Evolutionary conservation across 352 stramenopile genomes (phyloP), one percentile per base, ranked within the genome.

Genomic region (Phytopythium boreale): DNA sequence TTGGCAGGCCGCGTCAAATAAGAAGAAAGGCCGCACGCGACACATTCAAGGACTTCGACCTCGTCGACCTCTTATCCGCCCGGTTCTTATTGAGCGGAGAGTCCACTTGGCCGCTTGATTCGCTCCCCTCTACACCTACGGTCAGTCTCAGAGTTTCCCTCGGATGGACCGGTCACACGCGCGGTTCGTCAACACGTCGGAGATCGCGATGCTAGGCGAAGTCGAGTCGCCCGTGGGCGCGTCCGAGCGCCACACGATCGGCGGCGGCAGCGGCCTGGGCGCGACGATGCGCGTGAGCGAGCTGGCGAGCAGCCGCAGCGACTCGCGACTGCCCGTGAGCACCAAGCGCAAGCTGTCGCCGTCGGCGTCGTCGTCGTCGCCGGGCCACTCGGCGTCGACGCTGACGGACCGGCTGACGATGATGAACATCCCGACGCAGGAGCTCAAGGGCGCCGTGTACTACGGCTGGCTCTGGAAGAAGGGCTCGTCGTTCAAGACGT

Each of bases 381-480:
- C n/a, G 22, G 15, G 17, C 15, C 41, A 44, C 14, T 24, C 63
- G 37, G 24, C 58, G 20, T 66, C 64, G 37, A 73, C 78, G 52
- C 74, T 90, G 36, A 69, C 73, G 43, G 79, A 88, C 56, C 77
- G 77, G 22, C 74, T 84, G 36, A 87, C 78, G 4, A 82, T 83
- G 69, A 84, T 82, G 74, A 84, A 84, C 58, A 81, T 88, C 61
- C 76, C 75, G 39, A 87, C 69, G 62, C 81, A 87, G 68, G 69
- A 77, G n/a, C 66, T 90, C 15, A 74, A 72, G 26, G 82, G 82
- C 44, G 62, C 76, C 20, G 80, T 80, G 44, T 88, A 88, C 64
- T 87, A 91, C 53, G 82, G 82, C 29, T 91, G 82, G 82, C 80
- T 91, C 41, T 91, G 82, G 82, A 91, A 91, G 64, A 79, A 82